These are phyloP conservation scores for Wallacemonas sp. DNA, from an alignment of 208 protist species.

Conservation along the genomic window DNA sequence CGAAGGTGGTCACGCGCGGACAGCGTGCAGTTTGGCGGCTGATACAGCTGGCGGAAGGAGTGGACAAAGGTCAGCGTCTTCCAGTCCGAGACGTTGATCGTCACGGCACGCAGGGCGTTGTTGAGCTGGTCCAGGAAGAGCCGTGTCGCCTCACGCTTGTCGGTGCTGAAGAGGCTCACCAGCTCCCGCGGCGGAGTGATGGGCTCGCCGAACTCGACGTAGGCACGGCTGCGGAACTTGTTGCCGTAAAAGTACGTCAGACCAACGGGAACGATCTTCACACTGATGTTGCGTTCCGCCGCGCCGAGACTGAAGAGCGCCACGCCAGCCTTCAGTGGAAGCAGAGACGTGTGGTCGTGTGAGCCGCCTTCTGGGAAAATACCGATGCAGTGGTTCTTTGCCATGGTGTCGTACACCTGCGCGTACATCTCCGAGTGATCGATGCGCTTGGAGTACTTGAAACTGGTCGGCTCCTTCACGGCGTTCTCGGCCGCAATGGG, in stretches of 20 bases:
- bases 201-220: slow-evolving; percentile 88
- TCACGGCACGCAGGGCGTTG: slow-evolving; percentile 75
- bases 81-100: slow-evolving; percentile 92
- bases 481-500: slow-evolving; percentile 57
- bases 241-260: slow-evolving; percentile 93
- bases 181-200: slow-evolving; percentile 74
- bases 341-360: slow-evolving; percentile 93
- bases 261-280: slow-evolving; percentile 90
- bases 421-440: slow-evolving; percentile 93
- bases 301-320: slow-evolving; percentile 92
- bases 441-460: slow-evolving; percentile 83
- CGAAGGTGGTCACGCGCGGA: slow-evolving; percentile 80
- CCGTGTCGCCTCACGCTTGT: slow-evolving; percentile 83
- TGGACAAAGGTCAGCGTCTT: slow-evolving; percentile 88
- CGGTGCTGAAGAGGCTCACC: slow-evolving; percentile 64
- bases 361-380: slow-evolving; percentile 97
- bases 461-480: slow-evolving; percentile 45
- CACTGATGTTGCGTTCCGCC: slow-evolving; percentile 75
- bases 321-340: slow-evolving; percentile 96
- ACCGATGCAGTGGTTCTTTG: slow-evolving; percentile 86
- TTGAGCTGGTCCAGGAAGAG: slow-evolving; percentile 84
- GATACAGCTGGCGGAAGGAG: slow-evolving; percentile 89
- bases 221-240: slow-evolving; percentile 90
- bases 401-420: slow-evolving; percentile 87
- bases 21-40: slow-evolving; percentile 78